Percentiles rank a stretch among this genome's conserved stretches.
These are phyloP conservation scores for Podaxis rugospora DNA, from an alignment of 768 basidiomycete species.

Conservation along the genomic window DNA sequence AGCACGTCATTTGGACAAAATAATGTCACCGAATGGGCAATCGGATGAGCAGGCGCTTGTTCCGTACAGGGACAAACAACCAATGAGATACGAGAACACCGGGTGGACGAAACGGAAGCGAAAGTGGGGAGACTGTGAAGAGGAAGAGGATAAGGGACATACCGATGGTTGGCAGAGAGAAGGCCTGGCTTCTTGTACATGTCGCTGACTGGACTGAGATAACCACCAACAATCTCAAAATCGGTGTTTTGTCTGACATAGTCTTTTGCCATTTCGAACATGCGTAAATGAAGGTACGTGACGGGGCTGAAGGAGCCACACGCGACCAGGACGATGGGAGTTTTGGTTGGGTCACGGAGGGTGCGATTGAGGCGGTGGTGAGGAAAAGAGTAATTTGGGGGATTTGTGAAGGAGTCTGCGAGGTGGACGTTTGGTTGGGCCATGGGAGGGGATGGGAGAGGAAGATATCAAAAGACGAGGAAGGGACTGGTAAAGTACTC, in stretches of 20 bases:
- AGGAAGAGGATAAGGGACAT: slow-evolving; percentile 31
- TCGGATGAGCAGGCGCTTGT: not conserved
- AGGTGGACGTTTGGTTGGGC: slow-evolving; percentile 22
- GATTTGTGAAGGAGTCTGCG: slow-evolving; percentile 52
- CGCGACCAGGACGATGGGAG: slow-evolving; percentile 91
- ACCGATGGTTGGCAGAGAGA: slow-evolving; percentile 86
- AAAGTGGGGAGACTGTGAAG: not conserved
- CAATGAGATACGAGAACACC: not conserved
- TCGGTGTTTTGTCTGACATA: slow-evolving; percentile 88
- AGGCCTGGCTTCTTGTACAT: slow-evolving; percentile 96
- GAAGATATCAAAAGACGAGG: slow-evolving; percentile 8
- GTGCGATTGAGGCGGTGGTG: slow-evolving; percentile 55
- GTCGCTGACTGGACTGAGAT: slow-evolving; percentile 95
- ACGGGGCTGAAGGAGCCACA: slow-evolving; percentile 98
- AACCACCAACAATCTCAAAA: slow-evolving; percentile 93
- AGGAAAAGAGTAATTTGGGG: slow-evolving; percentile 65
- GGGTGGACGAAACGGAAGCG: not conserved
- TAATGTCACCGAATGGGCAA: slow-evolving; percentile 14
- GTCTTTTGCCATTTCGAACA: slow-evolving; percentile 99
- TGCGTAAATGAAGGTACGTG: slow-evolving; percentile 95
- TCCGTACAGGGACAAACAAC: not conserved
- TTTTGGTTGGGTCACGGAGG: slow-evolving; percentile 60
- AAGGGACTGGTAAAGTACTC: slow-evolving; percentile 11
- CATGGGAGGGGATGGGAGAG: slow-evolving; percentile 21
- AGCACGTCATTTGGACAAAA: slow-evolving; percentile 16